Percentiles rank a stretch among this genome's conserved stretches.
phyloP scores from a whole-genome alignment of 768 basidiomycete genomes.

The Agaricus subrufescens region DNA sequence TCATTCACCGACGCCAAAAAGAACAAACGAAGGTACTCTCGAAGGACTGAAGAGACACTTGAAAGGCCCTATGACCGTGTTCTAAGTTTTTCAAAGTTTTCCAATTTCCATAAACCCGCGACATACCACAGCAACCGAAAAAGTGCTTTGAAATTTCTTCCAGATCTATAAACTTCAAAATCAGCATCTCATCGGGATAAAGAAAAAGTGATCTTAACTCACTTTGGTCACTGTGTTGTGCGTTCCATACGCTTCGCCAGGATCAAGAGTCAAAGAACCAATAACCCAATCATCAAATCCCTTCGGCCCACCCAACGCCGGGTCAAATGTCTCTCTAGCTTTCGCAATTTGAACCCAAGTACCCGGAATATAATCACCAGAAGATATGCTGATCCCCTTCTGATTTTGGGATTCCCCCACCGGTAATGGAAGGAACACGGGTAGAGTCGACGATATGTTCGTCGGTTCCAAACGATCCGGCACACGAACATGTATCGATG shows the following conservation, averaged over 20 bases:
- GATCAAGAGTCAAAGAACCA: slow-evolving; percentile 59
- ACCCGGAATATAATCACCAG: slow-evolving; percentile 35
- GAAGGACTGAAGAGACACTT: slow-evolving; percentile 53
- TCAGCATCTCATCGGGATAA: background rate
- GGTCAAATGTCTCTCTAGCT: slow-evolving; percentile 51
- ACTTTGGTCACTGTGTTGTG: slow-evolving; percentile 71
- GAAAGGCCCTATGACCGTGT: slow-evolving; percentile 32
- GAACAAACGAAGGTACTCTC: slow-evolving; percentile 58
- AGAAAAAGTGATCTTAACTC: background rate
- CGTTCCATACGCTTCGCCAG: slow-evolving; percentile 66
- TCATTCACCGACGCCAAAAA: slow-evolving; percentile 60
- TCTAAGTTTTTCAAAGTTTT: background rate
- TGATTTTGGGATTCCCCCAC: slow-evolving; percentile 22
- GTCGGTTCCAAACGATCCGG: slow-evolving; percentile 30
- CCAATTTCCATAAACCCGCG: background rate
- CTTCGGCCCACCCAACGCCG: slow-evolving; percentile 49
- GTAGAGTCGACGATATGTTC: slow-evolving; percentile 40
- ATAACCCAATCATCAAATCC: slow-evolving; percentile 70
- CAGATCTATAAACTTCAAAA: slow-evolving; percentile 50
- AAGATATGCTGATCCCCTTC: slow-evolving; percentile 30
- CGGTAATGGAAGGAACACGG: slow-evolving; percentile 51
- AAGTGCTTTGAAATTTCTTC: slow-evolving; percentile 63
- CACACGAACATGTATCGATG: slow-evolving; percentile 56
- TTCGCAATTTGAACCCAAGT: slow-evolving; percentile 51
- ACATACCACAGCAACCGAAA: slow-evolving; percentile 43